Percentiles rank a stretch among this genome's conserved stretches.
phyloP scores from a whole-genome alignment of 371 early-diverging fungal species.

The Chytridiales sp. region DNA sequence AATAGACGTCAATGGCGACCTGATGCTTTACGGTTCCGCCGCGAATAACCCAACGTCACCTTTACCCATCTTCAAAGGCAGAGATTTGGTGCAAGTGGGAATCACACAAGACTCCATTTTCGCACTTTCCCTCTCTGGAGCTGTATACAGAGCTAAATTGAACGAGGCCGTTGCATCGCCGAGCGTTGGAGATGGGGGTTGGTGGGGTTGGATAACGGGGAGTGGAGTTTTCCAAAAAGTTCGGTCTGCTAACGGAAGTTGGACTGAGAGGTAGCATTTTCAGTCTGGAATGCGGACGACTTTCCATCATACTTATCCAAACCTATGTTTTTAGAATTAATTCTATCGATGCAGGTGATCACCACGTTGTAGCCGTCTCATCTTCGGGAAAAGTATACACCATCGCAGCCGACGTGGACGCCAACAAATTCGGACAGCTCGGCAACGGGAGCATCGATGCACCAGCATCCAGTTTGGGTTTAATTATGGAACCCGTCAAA shows the following conservation, averaged over 20 bases:
- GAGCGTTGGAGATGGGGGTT: too few species aligned
- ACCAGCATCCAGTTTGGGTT: too few species aligned
- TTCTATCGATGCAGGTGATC: constrained; percentile 33
- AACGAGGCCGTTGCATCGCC: too few species aligned
- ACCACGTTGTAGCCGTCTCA: constrained; percentile 38
- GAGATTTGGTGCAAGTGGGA: constrained; percentile 28
- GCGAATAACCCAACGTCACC: not conserved
- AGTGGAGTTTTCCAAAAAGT: not conserved
- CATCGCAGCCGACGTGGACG: constrained; percentile 8
- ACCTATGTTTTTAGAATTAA: constrained; percentile 17
- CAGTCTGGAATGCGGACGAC: not conserved
- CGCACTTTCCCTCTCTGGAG: constrained; percentile 22
- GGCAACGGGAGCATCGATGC: constrained; percentile 23
- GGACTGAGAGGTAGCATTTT: constrained; percentile 4
- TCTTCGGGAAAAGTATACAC: constrained; percentile 30
- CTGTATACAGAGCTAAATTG: not conserved
- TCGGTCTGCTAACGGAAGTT: not conserved
- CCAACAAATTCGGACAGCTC: constrained; percentile 36
- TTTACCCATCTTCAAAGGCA: constrained; percentile 10
- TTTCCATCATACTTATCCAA: not conserved
- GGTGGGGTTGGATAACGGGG: not conserved
- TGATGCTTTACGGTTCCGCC: constrained; percentile 13
- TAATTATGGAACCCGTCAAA: not conserved
- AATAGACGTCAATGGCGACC: constrained; percentile 31
- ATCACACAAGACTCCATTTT: constrained; percentile 13